Evolutionary conservation across 2,329 filamentous ascomycete genomes (phyloP), one percentile per base, ranked within the genome.

Genomic region (Monilinia polystroma): DNA sequence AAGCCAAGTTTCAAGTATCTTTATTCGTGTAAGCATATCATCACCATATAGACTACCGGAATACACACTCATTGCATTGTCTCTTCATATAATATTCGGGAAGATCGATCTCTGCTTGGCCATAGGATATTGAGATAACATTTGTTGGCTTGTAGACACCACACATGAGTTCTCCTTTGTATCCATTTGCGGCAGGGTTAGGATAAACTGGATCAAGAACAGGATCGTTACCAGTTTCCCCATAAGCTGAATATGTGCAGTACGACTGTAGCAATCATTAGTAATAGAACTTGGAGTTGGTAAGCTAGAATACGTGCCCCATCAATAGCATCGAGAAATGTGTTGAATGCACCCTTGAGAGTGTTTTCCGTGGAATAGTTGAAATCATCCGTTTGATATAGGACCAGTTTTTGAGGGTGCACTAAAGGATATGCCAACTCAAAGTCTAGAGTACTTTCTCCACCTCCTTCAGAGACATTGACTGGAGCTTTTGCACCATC

Each of bases 61-160:
- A 3, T 60, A 38, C 12, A 12, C 45, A 81, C 76, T 82, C 81
- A 64, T 76, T 75, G 74, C 81, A 82, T 74, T 83, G 81, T 7
- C 81, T 79, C 69, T 82, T 77, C 72, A 84, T 81, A 75, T 87
- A 87, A 68, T 77, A 79, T 11, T 78, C 75, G 0, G 84, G 83
- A n/a, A 86, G 77, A 47, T 82, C 81, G 18, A 77, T 76, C 74
- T 87, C 85, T 47, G 80, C 78, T 56, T 81, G 80, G 51, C 83
- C 83, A 72, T 85, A 85, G 18, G 81, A 83, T 70, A 86, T 82
- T 51, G 79, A 80, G 69, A 85, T 81, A 29, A 71, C 69, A 52
- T 71, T 71, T 38, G 71, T 70, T 29, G 70, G 71, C 70, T 81
- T 78, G 76, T 81, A 84, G 26, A 81, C 78, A 10, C 81, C 81